Base-by-base conservation (phyloP, 495 filamentous ascomycete genomes). In the Talaromyces ruber region DNA sequence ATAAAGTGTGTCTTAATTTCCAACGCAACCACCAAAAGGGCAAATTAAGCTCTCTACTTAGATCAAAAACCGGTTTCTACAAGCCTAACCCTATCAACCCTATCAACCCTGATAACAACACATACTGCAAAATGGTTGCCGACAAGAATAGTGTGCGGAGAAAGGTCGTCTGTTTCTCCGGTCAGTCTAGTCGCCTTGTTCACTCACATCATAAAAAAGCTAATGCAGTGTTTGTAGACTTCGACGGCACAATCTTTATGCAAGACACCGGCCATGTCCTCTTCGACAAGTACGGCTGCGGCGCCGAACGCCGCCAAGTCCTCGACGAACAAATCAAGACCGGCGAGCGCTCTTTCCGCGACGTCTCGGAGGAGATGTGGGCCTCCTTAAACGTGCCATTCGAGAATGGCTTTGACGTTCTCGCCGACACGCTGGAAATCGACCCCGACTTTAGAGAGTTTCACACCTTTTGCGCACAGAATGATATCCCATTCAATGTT, bases 281-380 rank as follows among this genome's bases (percentile, higher is more conserved):
- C 45, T 86, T 90, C 72, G 86, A 90, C 67, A 73, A 73, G 65
- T 79, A 86, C 63, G 88, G 88, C 62, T 89, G 86, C 72, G 86
- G 87, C 60, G 70, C 72, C 5, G 68, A 76, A 29, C 79, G 78
- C 43, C 79, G 86, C 26, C 67, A 82, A 56, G 70, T 81, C 47
- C 82, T 90, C 25, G 88, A 90, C 61, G 75, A 81, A 53, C 83
- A 90, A 64, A 88, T 91, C 69, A 82, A 87, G 60, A 79, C 76
- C 9, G 88, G 88, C 61, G 80, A 85, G 68, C 80, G 86, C 8
- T 84, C 86, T 0, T 90, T 90, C 76, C 77, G 86, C 29, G 88
- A 90, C n/a, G 85, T 86, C 28, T 89, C 86, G 3, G 87, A 90
- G 61, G 88, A 90, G 68, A 89, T 90, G 87, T 90, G 86, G 87